Evolutionary conservation across 2,329 filamentous ascomycete species (phyloP).

Genomic region (Biscogniauxia marginata): DNA sequence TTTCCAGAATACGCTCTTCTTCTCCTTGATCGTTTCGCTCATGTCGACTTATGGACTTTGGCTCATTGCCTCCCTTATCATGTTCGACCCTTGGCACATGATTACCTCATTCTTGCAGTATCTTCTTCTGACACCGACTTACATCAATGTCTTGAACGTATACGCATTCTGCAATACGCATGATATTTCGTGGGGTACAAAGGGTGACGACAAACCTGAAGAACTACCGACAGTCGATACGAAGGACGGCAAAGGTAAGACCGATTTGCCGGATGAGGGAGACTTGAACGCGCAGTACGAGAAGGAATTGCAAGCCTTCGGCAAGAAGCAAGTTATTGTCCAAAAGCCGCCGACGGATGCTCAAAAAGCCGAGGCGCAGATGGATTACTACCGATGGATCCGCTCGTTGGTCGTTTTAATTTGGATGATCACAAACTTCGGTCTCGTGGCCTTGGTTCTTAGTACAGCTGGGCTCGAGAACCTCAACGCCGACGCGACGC

Average conservation of each 20-base stretch:
- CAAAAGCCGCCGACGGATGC: conserved; percentile 57
- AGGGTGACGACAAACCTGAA: conserved; percentile 94
- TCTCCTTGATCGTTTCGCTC: conserved; percentile 89
- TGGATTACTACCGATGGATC: conserved; percentile 98
- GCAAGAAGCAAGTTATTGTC: conserved; percentile 70
- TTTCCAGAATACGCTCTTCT: conserved; percentile 86
- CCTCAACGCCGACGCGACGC: conserved; percentile 48
- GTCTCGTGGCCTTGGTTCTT: conserved; percentile 79
- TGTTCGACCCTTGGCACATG: conserved; percentile 99
- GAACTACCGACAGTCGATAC: conserved; percentile 85
- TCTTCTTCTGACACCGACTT: conserved; percentile 89
- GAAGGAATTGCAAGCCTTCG: conserved; percentile 73
- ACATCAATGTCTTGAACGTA: conserved; percentile 98
- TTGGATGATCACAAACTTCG: conserved; percentile 98
- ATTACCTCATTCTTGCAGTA: conserved; percentile 95
- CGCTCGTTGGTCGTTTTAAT: conserved; percentile 85
- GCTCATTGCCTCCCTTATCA: conserved; percentile 85
- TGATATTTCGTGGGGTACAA: conserved; percentile 97
- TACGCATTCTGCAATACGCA: conserved; percentile 99
- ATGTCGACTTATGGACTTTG: conserved; percentile 91
- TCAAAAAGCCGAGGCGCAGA: conserved; percentile 74
- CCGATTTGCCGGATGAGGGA: conserved; percentile 90
- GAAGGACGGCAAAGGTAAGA: conserved; percentile 87
- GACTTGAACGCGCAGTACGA: conserved; percentile 97
- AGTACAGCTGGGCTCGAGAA: conserved; percentile 79